Evolutionary conservation across 331 rosid species (phyloP).

Genomic region (Malus hybrid): DNA sequence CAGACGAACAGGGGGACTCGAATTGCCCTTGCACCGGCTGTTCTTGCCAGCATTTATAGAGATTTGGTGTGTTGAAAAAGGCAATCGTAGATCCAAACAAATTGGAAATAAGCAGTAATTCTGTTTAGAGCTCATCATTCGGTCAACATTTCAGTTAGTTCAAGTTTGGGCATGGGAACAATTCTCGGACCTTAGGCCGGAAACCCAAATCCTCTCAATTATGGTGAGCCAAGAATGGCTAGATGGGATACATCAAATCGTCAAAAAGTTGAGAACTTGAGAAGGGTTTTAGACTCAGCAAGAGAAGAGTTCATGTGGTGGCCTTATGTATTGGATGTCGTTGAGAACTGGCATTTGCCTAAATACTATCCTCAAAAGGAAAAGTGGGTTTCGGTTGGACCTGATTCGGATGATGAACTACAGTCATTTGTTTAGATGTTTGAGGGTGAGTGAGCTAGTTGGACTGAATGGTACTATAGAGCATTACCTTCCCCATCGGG

Average conservation of each 20-base stretch:
- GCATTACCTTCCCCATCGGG: slow-evolving; percentile 22
- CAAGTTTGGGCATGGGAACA: slow-evolving; percentile 36
- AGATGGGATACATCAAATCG: slow-evolving; percentile 8
- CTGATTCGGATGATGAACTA: background rate
- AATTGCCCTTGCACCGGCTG: no score
- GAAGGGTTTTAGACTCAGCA: background rate
- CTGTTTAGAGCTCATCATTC: background rate
- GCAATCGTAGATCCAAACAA: background rate
- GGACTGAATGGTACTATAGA: slow-evolving; percentile 3
- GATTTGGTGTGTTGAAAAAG: slow-evolving; percentile 32
- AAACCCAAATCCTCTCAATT: background rate
- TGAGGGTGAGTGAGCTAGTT: slow-evolving; percentile 10
- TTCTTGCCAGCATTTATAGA: background rate
- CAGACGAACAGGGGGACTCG: no score
- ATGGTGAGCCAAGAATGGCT: slow-evolving; percentile 10
- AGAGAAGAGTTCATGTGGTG: slow-evolving; percentile 10
- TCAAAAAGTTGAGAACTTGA: background rate
- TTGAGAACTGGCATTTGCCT: background rate
- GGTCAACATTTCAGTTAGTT: slow-evolving; percentile 17
- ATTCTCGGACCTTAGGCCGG: background rate
- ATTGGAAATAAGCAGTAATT: no score
- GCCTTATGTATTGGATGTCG: slow-evolving; percentile 1
- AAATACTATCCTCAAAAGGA: background rate
- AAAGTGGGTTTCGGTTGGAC: background rate
- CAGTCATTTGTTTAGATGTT: slow-evolving; percentile 10